Evolutionary conservation across 768 basidiomycete genomes (phyloP).

Genomic region (Mycena metata): DNA sequence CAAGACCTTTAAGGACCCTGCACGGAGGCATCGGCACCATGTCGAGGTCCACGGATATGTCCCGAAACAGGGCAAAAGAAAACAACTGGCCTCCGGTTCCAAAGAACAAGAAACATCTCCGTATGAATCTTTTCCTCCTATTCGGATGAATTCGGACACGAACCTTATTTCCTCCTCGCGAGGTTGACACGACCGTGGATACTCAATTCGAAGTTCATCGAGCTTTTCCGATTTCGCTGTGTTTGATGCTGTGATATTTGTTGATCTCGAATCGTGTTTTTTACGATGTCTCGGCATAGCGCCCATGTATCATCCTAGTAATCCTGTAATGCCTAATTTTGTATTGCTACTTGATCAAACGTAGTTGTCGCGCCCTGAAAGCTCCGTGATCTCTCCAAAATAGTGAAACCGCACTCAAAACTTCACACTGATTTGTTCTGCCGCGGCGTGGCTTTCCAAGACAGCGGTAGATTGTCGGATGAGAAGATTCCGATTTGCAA

Average conservation of each 20-base stretch:
- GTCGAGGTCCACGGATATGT: constrained; percentile 64
- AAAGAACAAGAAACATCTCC: constrained; percentile 22
- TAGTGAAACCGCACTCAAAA: background rate
- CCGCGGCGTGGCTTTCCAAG: background rate
- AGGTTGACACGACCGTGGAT: background rate
- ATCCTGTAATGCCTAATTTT: constrained; percentile 21
- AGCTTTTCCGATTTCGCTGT: background rate
- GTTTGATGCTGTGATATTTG: constrained; percentile 15
- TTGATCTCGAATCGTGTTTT: constrained; percentile 5
- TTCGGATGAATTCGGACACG: constrained; percentile 19
- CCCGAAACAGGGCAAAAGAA: constrained; percentile 59
- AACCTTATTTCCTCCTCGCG: constrained; percentile 10
- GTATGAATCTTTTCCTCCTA: constrained; percentile 17
- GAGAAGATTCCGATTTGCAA: background rate
- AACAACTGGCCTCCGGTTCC: constrained; percentile 51
- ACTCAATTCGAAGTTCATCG: background rate
- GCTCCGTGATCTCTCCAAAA: constrained; percentile 19
- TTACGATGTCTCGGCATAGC: background rate
- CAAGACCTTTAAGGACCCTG: constrained; percentile 73
- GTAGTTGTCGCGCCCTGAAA: constrained; percentile 3
- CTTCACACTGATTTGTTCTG: constrained; percentile 5
- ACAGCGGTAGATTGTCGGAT: background rate
- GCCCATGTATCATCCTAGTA: background rate
- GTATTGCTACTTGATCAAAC: background rate
- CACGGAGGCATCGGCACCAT: constrained; percentile 73